Conservation (phyloP, 805 yeast species). For the Yarrowia phangngaensis region DNA sequence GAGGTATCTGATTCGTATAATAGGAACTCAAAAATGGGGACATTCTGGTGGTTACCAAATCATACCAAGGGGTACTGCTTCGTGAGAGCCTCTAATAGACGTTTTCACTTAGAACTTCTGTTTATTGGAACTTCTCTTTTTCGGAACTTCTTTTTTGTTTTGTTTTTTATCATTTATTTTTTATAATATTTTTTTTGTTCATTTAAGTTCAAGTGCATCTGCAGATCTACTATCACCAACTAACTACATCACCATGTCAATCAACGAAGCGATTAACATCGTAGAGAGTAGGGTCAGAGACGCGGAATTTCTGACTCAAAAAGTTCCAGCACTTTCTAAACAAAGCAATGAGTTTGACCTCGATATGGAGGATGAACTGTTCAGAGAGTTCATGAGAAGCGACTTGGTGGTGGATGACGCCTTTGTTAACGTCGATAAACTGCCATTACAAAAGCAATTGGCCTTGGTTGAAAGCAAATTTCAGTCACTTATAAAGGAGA, state of each 20-base stretch:
- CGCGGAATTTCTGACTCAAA: conserved; percentile 15
- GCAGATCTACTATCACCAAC: background rate
- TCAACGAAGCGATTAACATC: background rate
- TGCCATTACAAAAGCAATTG: conserved; percentile 14
- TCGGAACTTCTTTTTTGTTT: too few species aligned
- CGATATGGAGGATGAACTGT: conserved; percentile 20
- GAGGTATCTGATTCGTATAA: too few species aligned
- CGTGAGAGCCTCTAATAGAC: too few species aligned
- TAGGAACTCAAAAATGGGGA: too few species aligned
- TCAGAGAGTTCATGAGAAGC: conserved; percentile 18
- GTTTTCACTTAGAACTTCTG: too few species aligned
- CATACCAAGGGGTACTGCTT: too few species aligned
- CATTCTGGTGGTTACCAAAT: too few species aligned
- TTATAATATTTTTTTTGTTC: too few species aligned
- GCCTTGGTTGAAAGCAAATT: conserved; percentile 11
- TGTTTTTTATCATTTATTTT: too few species aligned
- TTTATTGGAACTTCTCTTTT: too few species aligned
- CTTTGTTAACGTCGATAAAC: conserved; percentile 7
- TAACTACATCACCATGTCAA: background rate
- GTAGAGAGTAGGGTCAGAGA: conserved; percentile 3
- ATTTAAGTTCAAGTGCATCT: too few species aligned
- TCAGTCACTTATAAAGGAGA: conserved; percentile 14
- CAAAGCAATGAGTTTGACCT: conserved; percentile 7
- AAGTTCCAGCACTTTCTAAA: background rate
- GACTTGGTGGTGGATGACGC: conserved; percentile 16